A percentile compares a stretch with the other conserved stretches of the same genome.
Evolutionary conservation across 2,329 filamentous ascomycete species (phyloP).

Genomic region (Chaetothyriales sp.): DNA sequence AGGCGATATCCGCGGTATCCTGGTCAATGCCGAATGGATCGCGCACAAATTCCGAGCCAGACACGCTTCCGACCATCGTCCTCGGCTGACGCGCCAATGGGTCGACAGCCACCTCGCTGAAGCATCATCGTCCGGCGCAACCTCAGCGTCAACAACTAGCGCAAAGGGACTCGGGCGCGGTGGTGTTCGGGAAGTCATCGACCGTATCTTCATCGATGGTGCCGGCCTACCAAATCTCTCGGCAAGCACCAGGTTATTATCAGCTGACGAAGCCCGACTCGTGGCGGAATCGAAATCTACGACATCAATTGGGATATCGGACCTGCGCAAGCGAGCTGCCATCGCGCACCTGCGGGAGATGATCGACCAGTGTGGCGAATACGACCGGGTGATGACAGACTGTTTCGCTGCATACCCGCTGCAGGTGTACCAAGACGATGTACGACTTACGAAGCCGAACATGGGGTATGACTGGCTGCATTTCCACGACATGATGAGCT

Average conservation of each 20-base stretch:
- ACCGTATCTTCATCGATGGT: constrained; percentile 50
- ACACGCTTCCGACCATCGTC: not conserved
- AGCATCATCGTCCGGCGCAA: constrained; percentile 32
- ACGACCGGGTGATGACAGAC: constrained; percentile 48
- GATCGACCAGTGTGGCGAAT: constrained; percentile 47
- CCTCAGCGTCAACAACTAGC: not conserved
- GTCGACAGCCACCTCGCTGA: constrained; percentile 43
- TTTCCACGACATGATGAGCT: constrained; percentile 75
- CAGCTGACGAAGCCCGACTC: constrained; percentile 23
- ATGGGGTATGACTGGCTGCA: constrained; percentile 85
- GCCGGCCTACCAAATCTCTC: constrained; percentile 43
- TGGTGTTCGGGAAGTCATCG: constrained; percentile 48
- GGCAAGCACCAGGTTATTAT: constrained; percentile 24
- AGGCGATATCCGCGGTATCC: constrained; percentile 47
- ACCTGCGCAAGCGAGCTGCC: constrained; percentile 44
- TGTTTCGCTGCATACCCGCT: constrained; percentile 76
- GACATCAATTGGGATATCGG: constrained; percentile 42
- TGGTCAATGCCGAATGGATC: constrained; percentile 52
- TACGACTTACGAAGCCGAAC: constrained; percentile 73
- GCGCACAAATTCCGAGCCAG: constrained; percentile 39
- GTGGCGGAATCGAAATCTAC: constrained; percentile 22
- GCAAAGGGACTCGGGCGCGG: constrained; percentile 45
- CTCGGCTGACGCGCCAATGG: constrained; percentile 43
- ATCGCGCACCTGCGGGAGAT: constrained; percentile 45
- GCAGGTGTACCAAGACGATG: constrained; percentile 85